Conservation (phyloP, 1,139 yeast genomes). For the Hansenula lynferdii region DNA sequence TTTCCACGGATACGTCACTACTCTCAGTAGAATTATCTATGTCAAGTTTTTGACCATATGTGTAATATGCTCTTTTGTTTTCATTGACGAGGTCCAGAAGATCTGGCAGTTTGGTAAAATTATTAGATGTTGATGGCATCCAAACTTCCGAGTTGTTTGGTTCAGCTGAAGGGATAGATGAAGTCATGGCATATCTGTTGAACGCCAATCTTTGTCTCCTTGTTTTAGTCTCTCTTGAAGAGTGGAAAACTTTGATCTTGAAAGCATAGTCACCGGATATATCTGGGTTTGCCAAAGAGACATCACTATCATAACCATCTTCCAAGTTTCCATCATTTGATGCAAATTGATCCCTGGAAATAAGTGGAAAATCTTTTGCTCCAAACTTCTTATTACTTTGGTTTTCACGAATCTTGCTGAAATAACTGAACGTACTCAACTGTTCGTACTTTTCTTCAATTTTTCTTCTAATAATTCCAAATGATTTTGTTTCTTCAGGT, state of each 20-base stretch:
- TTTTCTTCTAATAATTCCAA: conserved; percentile 52
- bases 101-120: conserved; percentile 29
- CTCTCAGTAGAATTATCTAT: conserved; percentile 5
- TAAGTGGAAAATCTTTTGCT: conserved; percentile 16
- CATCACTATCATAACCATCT: conserved; percentile 40
- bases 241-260: conserved; percentile 37
- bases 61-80: conserved; percentile 25
- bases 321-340: conserved; percentile 12
- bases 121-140: conserved; percentile 35
- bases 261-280: conserved; percentile 48
- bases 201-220: conserved; percentile 9
- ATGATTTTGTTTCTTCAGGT: conserved; percentile 43
- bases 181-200: neutral
- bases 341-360: conserved; percentile 17
- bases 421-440: conserved; percentile 32
- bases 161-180: conserved; percentile 5
- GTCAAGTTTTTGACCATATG: conserved; percentile 19
- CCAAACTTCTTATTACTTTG: conserved; percentile 7
- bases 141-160: conserved; percentile 28
- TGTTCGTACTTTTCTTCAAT: conserved; percentile 41
- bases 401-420: conserved; percentile 17
- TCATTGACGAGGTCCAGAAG: conserved; percentile 25
- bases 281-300: conserved; percentile 50
- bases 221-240: conserved; percentile 15
- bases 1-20: neutral